Percentiles rank a stretch among this genome's conserved stretches.
phyloP scores from a whole-genome alignment of 108 stramenopile genomes.

The Cyclotella baltica region DNA sequence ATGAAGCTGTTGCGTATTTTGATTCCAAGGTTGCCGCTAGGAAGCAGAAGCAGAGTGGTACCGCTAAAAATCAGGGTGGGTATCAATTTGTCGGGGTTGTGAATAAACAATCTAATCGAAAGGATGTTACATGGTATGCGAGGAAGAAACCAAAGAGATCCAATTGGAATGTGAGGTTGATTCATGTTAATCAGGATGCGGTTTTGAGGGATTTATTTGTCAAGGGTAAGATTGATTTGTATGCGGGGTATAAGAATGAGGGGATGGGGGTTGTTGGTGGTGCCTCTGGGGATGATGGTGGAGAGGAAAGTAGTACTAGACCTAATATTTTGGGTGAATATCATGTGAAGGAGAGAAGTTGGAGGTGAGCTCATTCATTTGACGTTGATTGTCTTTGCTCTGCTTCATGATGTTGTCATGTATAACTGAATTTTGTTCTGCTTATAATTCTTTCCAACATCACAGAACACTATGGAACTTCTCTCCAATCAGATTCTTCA shows the following conservation, averaged over 20 bases:
- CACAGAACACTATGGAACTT: slow-evolving; percentile 86
- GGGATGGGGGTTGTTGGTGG: slow-evolving; percentile 35
- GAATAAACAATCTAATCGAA: slow-evolving; percentile 22
- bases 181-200: slow-evolving; percentile 86
- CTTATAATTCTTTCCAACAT: background rate
- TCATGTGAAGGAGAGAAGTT: slow-evolving; percentile 66
- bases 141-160: slow-evolving; percentile 73
- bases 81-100: slow-evolving; percentile 91
- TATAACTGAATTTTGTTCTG: background rate
- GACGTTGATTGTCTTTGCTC: background rate
- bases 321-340: slow-evolving; percentile 69
- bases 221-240: slow-evolving; percentile 81
- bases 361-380: slow-evolving; percentile 65
- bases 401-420: no score
- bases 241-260: slow-evolving; percentile 78
- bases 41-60: background rate
- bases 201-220: slow-evolving; percentile 85
- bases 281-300: slow-evolving; percentile 29
- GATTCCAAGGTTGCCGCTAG: slow-evolving; percentile 40
- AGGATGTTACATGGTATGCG: slow-evolving; percentile 79
- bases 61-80: slow-evolving; percentile 5
- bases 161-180: slow-evolving; percentile 82
- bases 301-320: slow-evolving; percentile 39
- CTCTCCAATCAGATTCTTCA: slow-evolving; percentile 79
- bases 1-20: slow-evolving; percentile 60